Conservation (phyloP, 371 early-diverging fungal genomes). For the Mucor lusitanicus region DNA sequence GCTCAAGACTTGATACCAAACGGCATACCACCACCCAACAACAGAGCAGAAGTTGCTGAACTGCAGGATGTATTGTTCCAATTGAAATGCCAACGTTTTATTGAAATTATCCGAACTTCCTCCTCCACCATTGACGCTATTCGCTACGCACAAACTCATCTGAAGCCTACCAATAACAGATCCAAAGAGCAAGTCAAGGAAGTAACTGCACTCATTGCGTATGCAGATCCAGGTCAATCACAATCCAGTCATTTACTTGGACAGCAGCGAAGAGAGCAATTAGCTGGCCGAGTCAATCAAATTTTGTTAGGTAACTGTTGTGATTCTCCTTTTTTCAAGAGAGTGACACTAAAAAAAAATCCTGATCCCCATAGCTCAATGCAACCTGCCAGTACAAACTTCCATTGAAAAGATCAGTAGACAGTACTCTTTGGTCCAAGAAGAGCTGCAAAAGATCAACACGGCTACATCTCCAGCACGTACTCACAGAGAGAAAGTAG, state of each 20-base stretch:
- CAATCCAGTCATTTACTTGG: conserved; percentile 30
- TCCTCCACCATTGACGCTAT: conserved; percentile 35
- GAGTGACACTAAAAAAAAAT: neutral
- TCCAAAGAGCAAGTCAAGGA: conserved; percentile 32
- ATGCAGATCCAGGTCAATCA: conserved; percentile 39
- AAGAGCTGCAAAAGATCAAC: conserved; percentile 6
- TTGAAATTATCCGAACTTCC: conserved; percentile 32
- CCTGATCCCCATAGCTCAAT: neutral
- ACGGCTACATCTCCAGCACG: neutral
- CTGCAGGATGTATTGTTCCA: conserved; percentile 24
- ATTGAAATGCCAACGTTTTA: conserved; percentile 44
- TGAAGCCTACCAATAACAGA: conserved; percentile 22
- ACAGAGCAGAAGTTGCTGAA: neutral
- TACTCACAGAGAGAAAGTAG: conserved; percentile 18
- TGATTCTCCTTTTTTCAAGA: no score
- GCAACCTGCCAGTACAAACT: conserved; percentile 15
- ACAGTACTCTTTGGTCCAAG: conserved; percentile 9
- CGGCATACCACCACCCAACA: neutral
- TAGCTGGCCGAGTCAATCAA: conserved; percentile 39
- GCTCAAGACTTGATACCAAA: conserved; percentile 16
- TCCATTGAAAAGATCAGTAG: conserved; percentile 19
- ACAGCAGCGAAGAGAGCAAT: conserved; percentile 32
- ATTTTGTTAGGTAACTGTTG: conserved; percentile 24
- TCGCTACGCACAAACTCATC: conserved; percentile 35
- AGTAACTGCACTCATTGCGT: conserved; percentile 44